Conservation (phyloP, 106 monocot species). For the Allium sativum region DNA sequence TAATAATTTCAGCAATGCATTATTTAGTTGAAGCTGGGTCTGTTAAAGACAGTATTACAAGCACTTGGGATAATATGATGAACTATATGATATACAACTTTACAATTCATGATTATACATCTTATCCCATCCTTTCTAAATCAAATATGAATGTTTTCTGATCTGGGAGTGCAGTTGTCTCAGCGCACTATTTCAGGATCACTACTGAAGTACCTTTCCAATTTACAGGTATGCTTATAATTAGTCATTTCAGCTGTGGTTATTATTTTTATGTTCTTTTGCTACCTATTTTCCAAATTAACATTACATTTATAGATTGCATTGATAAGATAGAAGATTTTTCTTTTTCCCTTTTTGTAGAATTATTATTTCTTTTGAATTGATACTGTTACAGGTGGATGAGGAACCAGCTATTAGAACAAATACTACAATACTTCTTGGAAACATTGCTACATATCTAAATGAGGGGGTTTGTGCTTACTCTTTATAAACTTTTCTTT, state of each 20-base stretch:
- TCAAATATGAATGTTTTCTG: neutral
- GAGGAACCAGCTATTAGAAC: constrained; percentile 98
- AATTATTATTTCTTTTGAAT: neutral
- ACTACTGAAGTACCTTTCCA: constrained; percentile 89
- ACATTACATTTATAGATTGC: too few relatives aligned
- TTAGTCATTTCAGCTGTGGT: too few relatives aligned
- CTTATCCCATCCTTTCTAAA: too few relatives aligned
- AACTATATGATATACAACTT: too few relatives aligned
- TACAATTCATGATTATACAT: too few relatives aligned
- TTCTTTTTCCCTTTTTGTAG: neutral
- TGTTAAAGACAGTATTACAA: too few relatives aligned
- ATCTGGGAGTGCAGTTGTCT: constrained; percentile 57
- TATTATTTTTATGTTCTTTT: too few relatives aligned
- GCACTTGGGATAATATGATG: too few relatives aligned
- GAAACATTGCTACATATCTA: constrained; percentile 88
- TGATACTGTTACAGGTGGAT: constrained; percentile 54
- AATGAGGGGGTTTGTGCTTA: constrained; percentile 87
- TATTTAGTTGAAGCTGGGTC: too few relatives aligned
- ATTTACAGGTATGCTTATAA: constrained; percentile 61
- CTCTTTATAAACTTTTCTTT: constrained; percentile 5
- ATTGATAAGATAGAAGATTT: too few relatives aligned
- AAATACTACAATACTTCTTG: constrained; percentile 94
- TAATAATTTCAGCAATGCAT: too few relatives aligned
- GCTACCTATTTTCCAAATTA: too few relatives aligned
- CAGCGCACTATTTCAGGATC: constrained; percentile 93